Evolutionary conservation across 2,329 filamentous ascomycete species (phyloP).

Genomic region (Penicillium sp.): DNA sequence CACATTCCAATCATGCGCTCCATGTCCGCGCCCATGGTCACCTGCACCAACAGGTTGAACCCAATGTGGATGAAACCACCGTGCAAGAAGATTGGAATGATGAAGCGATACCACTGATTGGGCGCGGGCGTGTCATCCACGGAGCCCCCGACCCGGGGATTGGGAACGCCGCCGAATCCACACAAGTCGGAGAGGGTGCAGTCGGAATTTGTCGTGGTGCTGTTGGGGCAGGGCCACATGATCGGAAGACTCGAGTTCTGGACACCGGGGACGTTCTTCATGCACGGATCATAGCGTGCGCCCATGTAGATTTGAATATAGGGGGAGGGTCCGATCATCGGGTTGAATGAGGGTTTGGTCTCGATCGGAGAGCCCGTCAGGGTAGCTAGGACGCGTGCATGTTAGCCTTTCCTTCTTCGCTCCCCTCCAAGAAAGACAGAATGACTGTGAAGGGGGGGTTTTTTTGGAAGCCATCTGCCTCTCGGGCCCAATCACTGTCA

Average conservation of each 20-base stretch:
- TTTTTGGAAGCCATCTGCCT: too few relatives aligned
- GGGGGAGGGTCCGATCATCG: conserved; percentile 91
- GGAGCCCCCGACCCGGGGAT: conserved; percentile 50
- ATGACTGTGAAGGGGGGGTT: too few relatives aligned
- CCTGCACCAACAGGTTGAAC: conserved; percentile 88
- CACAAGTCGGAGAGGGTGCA: conserved; percentile 78
- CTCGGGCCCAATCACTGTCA: background rate
- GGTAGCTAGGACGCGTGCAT: conserved; percentile 47
- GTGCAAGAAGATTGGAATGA: conserved; percentile 90
- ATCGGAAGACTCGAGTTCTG: conserved; percentile 33
- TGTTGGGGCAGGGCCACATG: conserved; percentile 74
- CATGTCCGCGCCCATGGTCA: conserved; percentile 88
- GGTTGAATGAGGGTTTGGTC: conserved; percentile 82
- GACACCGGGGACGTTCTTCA: conserved; percentile 62
- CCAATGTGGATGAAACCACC: conserved; percentile 90
- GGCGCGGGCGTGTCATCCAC: conserved; percentile 59
- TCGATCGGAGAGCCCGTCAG: conserved; percentile 64
- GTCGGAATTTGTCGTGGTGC: conserved; percentile 54
- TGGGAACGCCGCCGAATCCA: conserved; percentile 70
- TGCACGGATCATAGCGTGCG: conserved; percentile 84
- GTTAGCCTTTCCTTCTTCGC: background rate
- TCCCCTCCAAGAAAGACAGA: too few relatives aligned
- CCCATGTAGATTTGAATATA: conserved; percentile 96
- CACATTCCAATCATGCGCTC: conserved; percentile 82
- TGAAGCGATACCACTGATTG: conserved; percentile 96